Percentiles rank a stretch among this genome's conserved stretches.
Conservation (phyloP, 2,329 filamentous ascomycete species). For the Pseudogymnoascus sp. region DNA sequence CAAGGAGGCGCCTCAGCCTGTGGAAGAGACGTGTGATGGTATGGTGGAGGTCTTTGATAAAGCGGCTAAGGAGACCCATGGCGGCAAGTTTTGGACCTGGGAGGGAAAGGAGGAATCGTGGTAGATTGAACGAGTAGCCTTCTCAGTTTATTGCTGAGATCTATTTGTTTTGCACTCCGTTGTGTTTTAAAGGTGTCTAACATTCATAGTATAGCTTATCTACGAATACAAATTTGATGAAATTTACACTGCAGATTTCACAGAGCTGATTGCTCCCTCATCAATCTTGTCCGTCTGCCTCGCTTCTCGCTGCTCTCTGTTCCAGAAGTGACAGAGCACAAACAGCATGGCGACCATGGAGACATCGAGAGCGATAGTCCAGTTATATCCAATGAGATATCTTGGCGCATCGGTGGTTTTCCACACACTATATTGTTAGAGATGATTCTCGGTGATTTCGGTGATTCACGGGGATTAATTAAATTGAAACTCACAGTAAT, state of each 20-base stretch:
- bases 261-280: neutral
- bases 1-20: conserved; percentile 17
- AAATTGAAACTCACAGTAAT: conserved; percentile 16
- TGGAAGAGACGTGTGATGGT: conserved; percentile 20
- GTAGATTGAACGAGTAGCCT: neutral
- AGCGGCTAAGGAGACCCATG: conserved; percentile 13
- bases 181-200: neutral
- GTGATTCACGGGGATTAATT: too few relatives aligned
- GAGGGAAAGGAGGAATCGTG: conserved; percentile 11
- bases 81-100: conserved; percentile 14
- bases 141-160: neutral
- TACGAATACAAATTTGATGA: neutral
- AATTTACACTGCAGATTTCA: neutral
- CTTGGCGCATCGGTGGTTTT: conserved; percentile 27
- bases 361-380: conserved; percentile 27
- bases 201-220: too few relatives aligned
- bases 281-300: neutral
- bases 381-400: conserved; percentile 27
- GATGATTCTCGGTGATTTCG: neutral
- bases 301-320: conserved; percentile 10
- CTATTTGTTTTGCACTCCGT: neutral
- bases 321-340: conserved; percentile 15
- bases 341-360: conserved; percentile 22
- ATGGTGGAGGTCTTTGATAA: conserved; percentile 14
- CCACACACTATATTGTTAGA: conserved; percentile 18